Base-by-base conservation (phyloP, 345 rosid genomes). In the Lepidium sativum region DNA sequence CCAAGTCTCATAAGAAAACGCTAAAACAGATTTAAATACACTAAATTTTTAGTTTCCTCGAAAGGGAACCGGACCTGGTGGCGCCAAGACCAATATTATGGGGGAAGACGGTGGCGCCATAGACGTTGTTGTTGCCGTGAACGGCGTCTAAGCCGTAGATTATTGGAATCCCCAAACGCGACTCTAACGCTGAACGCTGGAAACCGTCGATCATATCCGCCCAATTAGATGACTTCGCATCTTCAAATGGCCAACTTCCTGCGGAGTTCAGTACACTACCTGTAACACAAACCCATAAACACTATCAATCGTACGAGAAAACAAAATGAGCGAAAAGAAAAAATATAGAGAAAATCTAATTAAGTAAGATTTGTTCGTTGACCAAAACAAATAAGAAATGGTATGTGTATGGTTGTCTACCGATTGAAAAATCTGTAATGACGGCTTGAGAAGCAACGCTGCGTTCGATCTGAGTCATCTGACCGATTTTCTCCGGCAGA, bases 131-230 rank as follows among this genome's bases (percentile, higher is more conserved):
- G 71, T 91, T 86, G 14, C 98, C 98, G 61, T 91, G 98, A 61
- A 92, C 96, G 6, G 98, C 98, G 82, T 92, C 98, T 33, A 76
- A 80, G 74, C 96, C 94, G 62, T 92, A 89, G 8, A 92, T 77
- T 5, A 89, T 54, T 0, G 98, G 97, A 32, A 89, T 89, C 33
- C 98, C 91, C 5, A 89, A 84, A 64, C 92, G 79, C 3, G 95
- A 81, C 47, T 75, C 77, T 5, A 87, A 80, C 23, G 91, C n/a
- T n/a, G n/a, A n/a, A n/a, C n/a, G n/a, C 87, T 37, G 78, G 35
- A 77, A 84, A 12, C 79, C 78, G 42, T 89, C 92, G 44, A 87
- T 77, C 98, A 89, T 84, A 83, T 89, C 86, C 0, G 89, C 97
- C 91, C 92, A 89, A 70, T 82, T 86, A 6, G 89, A 67, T 0